A percentile compares a stretch with the other conserved stretches of the same genome.
phyloP scores from a whole-genome alignment of 192 early-diverging fungal species.

The Martensiomyces pterosporus region DNA sequence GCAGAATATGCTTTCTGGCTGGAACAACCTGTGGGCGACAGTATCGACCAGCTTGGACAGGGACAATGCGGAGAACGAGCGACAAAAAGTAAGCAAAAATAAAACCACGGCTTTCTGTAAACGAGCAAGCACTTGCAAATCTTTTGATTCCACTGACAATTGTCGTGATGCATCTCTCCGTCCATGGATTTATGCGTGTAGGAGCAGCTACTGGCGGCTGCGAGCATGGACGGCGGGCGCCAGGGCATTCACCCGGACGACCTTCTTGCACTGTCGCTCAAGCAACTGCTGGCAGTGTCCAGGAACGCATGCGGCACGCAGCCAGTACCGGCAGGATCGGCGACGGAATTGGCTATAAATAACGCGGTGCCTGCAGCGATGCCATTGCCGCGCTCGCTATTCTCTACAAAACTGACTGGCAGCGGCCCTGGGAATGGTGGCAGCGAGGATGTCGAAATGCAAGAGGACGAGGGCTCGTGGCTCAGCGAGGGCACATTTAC shows the following conservation, averaged over 20 bases:
- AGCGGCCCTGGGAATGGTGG: no score
- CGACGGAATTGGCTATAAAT: neutral
- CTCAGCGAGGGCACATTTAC: constrained; percentile 30
- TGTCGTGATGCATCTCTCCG: no score
- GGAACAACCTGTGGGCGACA: constrained; percentile 22
- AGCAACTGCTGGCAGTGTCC: constrained; percentile 24
- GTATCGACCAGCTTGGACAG: constrained; percentile 15
- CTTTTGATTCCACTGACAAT: no score
- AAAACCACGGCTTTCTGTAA: no score
- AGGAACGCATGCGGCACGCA: constrained; percentile 2
- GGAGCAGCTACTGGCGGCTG: constrained; percentile 6
- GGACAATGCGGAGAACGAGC: constrained; percentile 13
- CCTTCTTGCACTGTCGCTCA: constrained; percentile 31
- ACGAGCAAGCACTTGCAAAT: no score
- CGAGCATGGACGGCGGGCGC: neutral
- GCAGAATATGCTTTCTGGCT: constrained; percentile 20
- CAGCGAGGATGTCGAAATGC: constrained; percentile 9
- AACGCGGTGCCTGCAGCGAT: neutral
- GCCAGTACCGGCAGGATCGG: neutral
- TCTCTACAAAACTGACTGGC: no score
- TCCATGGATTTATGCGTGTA: constrained; percentile 5
- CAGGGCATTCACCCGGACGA: constrained; percentile 34
- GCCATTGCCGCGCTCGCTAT: neutral
- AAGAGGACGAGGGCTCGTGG: constrained; percentile 6
- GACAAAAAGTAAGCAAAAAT: constrained; percentile 26